These are phyloP conservation scores for Cyclotella cryptica DNA, from an alignment of 108 stramenopile species.

Conservation along the genomic window DNA sequence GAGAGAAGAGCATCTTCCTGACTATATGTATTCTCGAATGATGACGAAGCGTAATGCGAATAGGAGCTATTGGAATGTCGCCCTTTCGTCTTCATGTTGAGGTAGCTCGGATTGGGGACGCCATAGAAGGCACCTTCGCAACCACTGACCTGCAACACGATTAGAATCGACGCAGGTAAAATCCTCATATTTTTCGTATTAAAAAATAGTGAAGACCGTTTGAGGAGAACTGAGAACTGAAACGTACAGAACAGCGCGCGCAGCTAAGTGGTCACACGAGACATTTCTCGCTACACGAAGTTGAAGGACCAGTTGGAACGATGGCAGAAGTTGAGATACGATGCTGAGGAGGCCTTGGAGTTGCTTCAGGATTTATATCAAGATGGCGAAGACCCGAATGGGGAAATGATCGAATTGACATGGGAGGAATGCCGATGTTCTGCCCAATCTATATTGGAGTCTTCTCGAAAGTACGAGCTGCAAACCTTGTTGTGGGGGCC, in stretches of 20 bases:
- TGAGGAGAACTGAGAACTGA: no score
- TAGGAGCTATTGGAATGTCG: no score
- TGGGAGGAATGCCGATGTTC: conserved; percentile 59
- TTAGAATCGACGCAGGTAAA: no score
- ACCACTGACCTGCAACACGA: no score
- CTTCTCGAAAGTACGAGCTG: conserved; percentile 68
- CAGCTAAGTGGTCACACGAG: conserved; percentile 55
- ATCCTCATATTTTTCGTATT: no score
- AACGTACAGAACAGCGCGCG: conserved; percentile 58
- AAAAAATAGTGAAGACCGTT: no score
- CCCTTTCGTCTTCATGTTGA: no score
- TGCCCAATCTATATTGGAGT: conserved; percentile 51
- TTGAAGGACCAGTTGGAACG: conserved; percentile 44
- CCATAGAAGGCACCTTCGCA: no score
- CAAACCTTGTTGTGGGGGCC: conserved; percentile 74
- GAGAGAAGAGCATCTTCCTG: background rate
- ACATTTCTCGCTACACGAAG: conserved; percentile 53
- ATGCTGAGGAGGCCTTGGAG: conserved; percentile 17
- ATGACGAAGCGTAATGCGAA: no score
- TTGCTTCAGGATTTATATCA: background rate
- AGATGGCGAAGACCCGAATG: conserved; percentile 31
- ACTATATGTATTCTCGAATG: no score
- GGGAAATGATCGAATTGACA: conserved; percentile 41
- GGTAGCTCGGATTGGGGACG: no score
- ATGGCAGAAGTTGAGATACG: conserved; percentile 60